A percentile compares a stretch with the other conserved stretches of the same genome.
These are phyloP conservation scores for Penicillium griseofulvum DNA, from an alignment of 2,329 filamentous ascomycete species.

Conservation along the genomic window DNA sequence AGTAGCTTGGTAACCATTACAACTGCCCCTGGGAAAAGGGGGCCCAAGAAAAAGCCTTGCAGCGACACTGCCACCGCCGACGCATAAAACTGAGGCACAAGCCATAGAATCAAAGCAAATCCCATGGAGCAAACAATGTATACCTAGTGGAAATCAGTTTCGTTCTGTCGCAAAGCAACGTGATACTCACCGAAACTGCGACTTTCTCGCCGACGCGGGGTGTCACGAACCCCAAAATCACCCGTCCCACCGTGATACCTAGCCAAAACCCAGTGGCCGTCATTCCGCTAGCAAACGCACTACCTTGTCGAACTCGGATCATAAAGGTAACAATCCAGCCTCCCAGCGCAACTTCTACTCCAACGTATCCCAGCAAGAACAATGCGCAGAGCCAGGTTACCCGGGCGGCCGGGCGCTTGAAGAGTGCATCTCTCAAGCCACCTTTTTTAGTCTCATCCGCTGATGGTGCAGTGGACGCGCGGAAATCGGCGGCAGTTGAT, in stretches of 20 bases:
- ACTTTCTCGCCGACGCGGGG: slow-evolving; percentile 65
- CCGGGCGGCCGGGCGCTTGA: slow-evolving; percentile 21
- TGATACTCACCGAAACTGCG: slow-evolving; percentile 48
- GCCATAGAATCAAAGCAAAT: slow-evolving; percentile 74
- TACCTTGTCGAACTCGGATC: slow-evolving; percentile 70
- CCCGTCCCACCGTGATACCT: slow-evolving; percentile 71
- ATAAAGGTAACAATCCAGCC: slow-evolving; percentile 88
- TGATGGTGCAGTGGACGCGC: slow-evolving; percentile 8
- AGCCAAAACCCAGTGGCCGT: slow-evolving; percentile 81
- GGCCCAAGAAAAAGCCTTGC: slow-evolving; percentile 76
- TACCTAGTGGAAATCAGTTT: slow-evolving; percentile 15
- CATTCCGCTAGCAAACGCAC: slow-evolving; percentile 69
- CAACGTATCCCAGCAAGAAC: slow-evolving; percentile 77
- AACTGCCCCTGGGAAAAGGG: slow-evolving; percentile 72
- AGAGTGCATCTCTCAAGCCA: slow-evolving; percentile 21
- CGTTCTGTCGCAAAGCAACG: neutral
- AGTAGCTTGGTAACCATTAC: slow-evolving; percentile 72
- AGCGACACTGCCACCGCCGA: slow-evolving; percentile 69
- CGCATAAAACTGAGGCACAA: slow-evolving; percentile 72
- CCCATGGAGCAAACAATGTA: slow-evolving; percentile 65
- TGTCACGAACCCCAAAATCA: slow-evolving; percentile 74
- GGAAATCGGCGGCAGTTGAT: slow-evolving; percentile 19
- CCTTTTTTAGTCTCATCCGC: slow-evolving; percentile 15
- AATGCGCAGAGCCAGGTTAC: slow-evolving; percentile 45
- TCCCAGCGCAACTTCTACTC: slow-evolving; percentile 66